Conservation (phyloP, 306 rosid species). For the Citrullus amarus region DNA sequence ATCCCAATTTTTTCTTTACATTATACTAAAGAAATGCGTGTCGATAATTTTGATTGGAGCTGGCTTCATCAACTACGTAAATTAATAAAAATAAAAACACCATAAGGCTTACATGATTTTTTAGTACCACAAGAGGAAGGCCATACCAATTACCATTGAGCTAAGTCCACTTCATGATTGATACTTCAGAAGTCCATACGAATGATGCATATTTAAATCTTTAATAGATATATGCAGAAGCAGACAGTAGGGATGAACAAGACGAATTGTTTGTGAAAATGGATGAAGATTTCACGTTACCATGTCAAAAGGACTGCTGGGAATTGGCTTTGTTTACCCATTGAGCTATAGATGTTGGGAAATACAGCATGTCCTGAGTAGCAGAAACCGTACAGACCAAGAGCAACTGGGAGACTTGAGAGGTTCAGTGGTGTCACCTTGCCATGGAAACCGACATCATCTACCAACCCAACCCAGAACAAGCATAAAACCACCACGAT, state of each 20-base stretch:
- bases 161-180: no score
- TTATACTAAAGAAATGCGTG: background rate
- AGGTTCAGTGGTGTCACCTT: slow-evolving; percentile 68
- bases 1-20: background rate
- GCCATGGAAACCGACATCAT: slow-evolving; percentile 54
- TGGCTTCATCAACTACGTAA: background rate
- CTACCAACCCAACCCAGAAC: slow-evolving; percentile 67
- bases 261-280: background rate
- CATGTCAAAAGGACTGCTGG: slow-evolving; percentile 65
- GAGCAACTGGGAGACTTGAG: slow-evolving; percentile 67
- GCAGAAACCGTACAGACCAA: slow-evolving; percentile 97
- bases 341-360: slow-evolving; percentile 86
- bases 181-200: background rate
- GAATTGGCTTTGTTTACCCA: slow-evolving; percentile 69
- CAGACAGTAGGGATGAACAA: background rate
- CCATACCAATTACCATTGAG: no score
- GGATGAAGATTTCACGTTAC: slow-evolving; percentile 24
- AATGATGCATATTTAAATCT: background rate
- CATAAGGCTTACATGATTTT: background rate
- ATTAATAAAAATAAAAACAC: background rate
- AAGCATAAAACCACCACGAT: slow-evolving; percentile 60
- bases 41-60: background rate
- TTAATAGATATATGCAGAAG: background rate
- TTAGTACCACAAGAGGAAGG: no score
- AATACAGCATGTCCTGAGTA: slow-evolving; percentile 97